Base-by-base conservation (phyloP, 1,284 basidiomycete species). In the Cystobasidium sp. region DNA sequence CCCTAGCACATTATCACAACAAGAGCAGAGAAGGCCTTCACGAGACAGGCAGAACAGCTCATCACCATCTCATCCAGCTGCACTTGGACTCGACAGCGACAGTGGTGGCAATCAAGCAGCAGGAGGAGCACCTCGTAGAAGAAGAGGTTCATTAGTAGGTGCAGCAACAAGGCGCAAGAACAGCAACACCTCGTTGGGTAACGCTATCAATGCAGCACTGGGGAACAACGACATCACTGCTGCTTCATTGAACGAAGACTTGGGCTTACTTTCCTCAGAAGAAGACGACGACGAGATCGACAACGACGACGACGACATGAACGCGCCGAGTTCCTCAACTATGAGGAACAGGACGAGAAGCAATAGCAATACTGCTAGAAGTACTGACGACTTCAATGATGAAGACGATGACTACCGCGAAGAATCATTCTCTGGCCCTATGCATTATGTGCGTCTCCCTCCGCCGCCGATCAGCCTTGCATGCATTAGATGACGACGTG, bases 391-490 rank as follows among this genome's bases (percentile, higher is more conserved):
- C n/a, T 6, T 5, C 16, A 12, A 20, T 8, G 56, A 70, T n/a
- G 12, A 70, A 2, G 68, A 70, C 14, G 56, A 61, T 5, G 55
- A 59, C 3, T 53, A 49, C 20, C 41, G 22, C 22, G 69, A 69
- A 62, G 69, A 71, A 31, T 53, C 49, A 20, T 71, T 71, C 61
- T 68, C 66, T 52, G 69, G 69, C 20, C 58, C 58, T 16, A 10
- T 64, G 69, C 69, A 71, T 51, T 71, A 71, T 55, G 69, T 71
- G 51, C 47, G 69, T 71, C 49, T 10, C 9, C 14, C n/a, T 43
- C n/a, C 43, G 9, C 6, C 3, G 20, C 16, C 18, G 43, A 18
- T 44, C 20, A 39, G 24, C 31, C 41, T 24, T 62, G 58, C 31
- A 31, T 2, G 31, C 18, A 14, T 16, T 59, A 39, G 12, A 39